phyloP scores from a whole-genome alignment of 352 stramenopile species.

The Phytophthora pini region DNA sequence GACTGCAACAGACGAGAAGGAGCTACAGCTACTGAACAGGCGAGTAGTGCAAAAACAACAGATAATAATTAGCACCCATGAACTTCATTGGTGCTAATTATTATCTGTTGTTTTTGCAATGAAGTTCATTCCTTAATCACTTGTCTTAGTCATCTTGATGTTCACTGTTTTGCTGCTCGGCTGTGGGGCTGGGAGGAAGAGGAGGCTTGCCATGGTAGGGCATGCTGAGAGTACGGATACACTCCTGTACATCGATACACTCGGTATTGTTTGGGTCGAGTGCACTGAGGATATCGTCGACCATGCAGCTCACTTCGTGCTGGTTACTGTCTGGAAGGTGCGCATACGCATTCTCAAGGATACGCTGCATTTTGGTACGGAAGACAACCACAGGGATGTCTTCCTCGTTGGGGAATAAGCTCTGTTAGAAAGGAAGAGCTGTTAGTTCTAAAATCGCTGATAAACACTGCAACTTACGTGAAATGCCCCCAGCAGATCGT shows the following conservation, averaged over 20 bases:
- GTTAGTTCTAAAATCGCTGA: slow-evolving; percentile 1
- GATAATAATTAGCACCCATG: too few species aligned
- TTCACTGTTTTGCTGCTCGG: neutral
- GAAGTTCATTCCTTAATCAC: too few species aligned
- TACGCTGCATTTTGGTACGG: slow-evolving; percentile 74
- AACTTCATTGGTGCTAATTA: too few species aligned
- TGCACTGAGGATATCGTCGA: slow-evolving; percentile 72
- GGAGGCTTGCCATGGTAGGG: slow-evolving; percentile 44
- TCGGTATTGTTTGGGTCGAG: slow-evolving; percentile 76
- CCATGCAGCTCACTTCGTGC: slow-evolving; percentile 74
- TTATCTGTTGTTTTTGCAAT: too few species aligned
- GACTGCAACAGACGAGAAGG: too few species aligned
- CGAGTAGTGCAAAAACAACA: too few species aligned
- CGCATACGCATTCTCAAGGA: slow-evolving; percentile 68
- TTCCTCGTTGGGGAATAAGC: slow-evolving; percentile 65
- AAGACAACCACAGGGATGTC: slow-evolving; percentile 69
- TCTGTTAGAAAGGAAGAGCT: slow-evolving; percentile 31
- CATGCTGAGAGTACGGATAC: slow-evolving; percentile 65
- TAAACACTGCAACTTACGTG: slow-evolving; percentile 39
- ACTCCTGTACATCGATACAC: slow-evolving; percentile 75
- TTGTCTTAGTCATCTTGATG: too few species aligned
- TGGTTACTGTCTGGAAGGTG: slow-evolving; percentile 71
- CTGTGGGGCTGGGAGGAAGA: slow-evolving; percentile 8
- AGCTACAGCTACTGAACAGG: too few species aligned
- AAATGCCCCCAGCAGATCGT: slow-evolving; percentile 58